These are phyloP conservation scores for Penicillium simplicissimum DNA, from an alignment of 495 filamentous ascomycete genomes.

Conservation along the genomic window DNA sequence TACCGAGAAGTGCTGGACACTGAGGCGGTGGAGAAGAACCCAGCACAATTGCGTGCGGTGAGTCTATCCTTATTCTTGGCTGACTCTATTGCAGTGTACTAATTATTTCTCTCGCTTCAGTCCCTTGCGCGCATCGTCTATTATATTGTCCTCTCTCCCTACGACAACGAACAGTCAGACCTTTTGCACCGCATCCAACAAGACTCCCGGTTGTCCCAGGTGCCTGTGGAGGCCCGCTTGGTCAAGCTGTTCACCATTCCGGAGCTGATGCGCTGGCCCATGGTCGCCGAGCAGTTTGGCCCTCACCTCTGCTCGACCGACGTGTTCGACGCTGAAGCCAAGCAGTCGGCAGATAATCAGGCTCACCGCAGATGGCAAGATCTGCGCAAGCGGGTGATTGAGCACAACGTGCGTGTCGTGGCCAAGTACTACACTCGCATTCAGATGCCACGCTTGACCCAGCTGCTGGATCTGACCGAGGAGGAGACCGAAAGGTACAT, in stretches of 20 bases:
- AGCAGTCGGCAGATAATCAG: slow-evolving; percentile 68
- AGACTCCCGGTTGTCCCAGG: slow-evolving; percentile 61
- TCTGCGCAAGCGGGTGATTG: slow-evolving; percentile 94
- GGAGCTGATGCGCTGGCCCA: slow-evolving; percentile 97
- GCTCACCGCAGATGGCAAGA: slow-evolving; percentile 85
- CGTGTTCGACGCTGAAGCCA: slow-evolving; percentile 66
- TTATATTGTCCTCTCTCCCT: slow-evolving; percentile 92
- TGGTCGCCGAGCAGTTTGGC: slow-evolving; percentile 82
- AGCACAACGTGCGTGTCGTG: slow-evolving; percentile 96
- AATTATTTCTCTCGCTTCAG: slow-evolving; percentile 36
- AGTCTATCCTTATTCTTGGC: slow-evolving; percentile 28
- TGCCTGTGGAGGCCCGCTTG: slow-evolving; percentile 74
- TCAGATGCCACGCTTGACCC: slow-evolving; percentile 80
- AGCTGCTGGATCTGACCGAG: slow-evolving; percentile 86
- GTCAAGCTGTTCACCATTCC: slow-evolving; percentile 92
- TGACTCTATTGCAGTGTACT: background rate
- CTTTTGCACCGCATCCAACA: slow-evolving; percentile 88
- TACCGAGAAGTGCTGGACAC: slow-evolving; percentile 96
- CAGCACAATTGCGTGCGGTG: slow-evolving; percentile 80
- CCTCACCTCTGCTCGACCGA: slow-evolving; percentile 88
- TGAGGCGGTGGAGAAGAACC: slow-evolving; percentile 87
- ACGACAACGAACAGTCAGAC: slow-evolving; percentile 98
- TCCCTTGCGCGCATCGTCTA: slow-evolving; percentile 91
- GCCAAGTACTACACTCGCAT: slow-evolving; percentile 99
- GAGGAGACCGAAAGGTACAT: slow-evolving; percentile 98